Conservation (phyloP, 2,329 filamentous ascomycete genomes). For the Alternaria tenuissima region DNA sequence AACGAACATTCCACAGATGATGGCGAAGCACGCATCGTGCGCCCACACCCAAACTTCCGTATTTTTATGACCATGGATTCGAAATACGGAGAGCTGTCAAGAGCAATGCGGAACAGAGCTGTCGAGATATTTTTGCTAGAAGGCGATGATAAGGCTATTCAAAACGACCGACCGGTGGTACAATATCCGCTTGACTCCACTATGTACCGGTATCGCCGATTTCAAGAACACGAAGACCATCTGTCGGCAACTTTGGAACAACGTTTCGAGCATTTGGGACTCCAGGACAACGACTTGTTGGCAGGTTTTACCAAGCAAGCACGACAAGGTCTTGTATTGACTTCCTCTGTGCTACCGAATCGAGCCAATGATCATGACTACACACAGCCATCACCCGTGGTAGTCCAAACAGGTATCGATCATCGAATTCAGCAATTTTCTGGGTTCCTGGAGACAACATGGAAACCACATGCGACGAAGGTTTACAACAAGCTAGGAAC, state of each 20-base stretch:
- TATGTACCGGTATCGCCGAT: constrained; percentile 51
- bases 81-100: constrained; percentile 88
- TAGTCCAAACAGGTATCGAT: background rate
- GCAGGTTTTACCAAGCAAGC: constrained; percentile 44
- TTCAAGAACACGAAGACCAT: constrained; percentile 23
- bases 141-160: constrained; percentile 9
- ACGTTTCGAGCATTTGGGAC: constrained; percentile 48
- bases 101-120: constrained; percentile 95
- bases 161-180: constrained; percentile 2
- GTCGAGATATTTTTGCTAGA: constrained; percentile 80
- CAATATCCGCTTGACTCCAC: constrained; percentile 49
- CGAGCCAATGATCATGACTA: background rate
- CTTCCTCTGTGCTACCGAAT: background rate
- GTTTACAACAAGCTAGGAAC: constrained; percentile 9
- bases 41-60: constrained; percentile 84
- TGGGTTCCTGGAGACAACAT: constrained; percentile 44
- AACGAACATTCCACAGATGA: constrained; percentile 90
- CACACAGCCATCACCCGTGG: constrained; percentile 2
- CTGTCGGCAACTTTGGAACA: constrained; percentile 24
- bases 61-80: constrained; percentile 95
- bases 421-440: constrained; percentile 29
- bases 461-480: constrained; percentile 22
- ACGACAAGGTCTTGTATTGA: constrained; percentile 21
- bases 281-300: constrained; percentile 39
- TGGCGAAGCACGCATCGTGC: constrained; percentile 80